These are phyloP conservation scores for Reutealis trisperma DNA, from an alignment of 345 rosid genomes.

Conservation along the genomic window DNA sequence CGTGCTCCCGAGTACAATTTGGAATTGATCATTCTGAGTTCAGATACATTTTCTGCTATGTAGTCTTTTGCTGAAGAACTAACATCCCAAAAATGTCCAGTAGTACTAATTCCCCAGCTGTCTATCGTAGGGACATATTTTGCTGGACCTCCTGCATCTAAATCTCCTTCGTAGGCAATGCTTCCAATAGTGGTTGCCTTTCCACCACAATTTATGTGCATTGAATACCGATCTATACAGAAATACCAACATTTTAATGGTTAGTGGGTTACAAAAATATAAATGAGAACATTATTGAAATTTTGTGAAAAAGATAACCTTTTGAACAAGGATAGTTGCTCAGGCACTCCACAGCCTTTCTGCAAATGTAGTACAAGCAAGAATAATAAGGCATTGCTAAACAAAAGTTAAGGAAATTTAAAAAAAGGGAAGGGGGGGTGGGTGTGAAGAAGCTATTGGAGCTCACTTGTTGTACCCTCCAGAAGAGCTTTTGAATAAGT, in stretches of 20 bases:
- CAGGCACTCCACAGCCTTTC: constrained; percentile 18
- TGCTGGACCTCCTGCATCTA: neutral
- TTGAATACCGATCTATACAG: neutral
- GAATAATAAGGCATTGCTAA: neutral
- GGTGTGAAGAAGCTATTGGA: neutral
- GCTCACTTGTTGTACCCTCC: constrained; percentile 16
- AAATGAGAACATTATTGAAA: neutral
- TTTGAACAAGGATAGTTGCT: constrained; percentile 5
- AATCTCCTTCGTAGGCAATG: constrained; percentile 11
- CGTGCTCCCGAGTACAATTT: constrained; percentile 14
- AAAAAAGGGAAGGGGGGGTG: too few species aligned
- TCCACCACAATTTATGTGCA: constrained; percentile 27
- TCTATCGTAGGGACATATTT: neutral
- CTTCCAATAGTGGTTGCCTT: constrained; percentile 1
- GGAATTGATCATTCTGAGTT: neutral
- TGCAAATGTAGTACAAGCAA: neutral
- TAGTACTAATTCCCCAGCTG: constrained; percentile 15
- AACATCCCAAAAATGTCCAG: constrained; percentile 17
- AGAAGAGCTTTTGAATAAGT: constrained; percentile 18
- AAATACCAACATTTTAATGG: neutral
- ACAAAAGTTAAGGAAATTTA: too few species aligned
- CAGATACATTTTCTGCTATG: constrained; percentile 5
- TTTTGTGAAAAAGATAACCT: neutral
- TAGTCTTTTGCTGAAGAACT: neutral
- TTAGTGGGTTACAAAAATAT: too few species aligned